phyloP scores from a whole-genome alignment of 108 stramenopile species.

The Bacterosira constricta region DNA sequence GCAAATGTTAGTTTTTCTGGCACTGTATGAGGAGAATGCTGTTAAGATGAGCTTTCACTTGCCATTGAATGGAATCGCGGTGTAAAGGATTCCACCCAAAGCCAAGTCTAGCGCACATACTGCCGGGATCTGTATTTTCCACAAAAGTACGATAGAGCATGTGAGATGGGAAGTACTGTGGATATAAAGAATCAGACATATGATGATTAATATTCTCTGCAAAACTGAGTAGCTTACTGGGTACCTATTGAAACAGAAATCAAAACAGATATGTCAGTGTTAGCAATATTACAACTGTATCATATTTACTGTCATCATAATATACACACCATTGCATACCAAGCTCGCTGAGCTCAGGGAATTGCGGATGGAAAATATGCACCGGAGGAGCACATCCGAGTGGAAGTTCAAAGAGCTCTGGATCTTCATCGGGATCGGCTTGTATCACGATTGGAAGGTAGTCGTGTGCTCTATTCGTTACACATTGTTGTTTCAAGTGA shows the following conservation, averaged over 20 bases:
- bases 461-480: background rate
- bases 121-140: conserved; percentile 16
- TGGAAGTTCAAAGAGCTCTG: conserved; percentile 25
- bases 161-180: background rate
- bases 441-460: conserved; percentile 17
- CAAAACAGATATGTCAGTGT: background rate
- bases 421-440: background rate
- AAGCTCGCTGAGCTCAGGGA: background rate
- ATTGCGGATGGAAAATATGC: conserved; percentile 18
- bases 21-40: no score
- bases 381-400: conserved; percentile 19
- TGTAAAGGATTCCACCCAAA: conserved; percentile 42
- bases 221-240: no score
- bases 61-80: conserved; percentile 44
- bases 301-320: background rate
- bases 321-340: conserved; percentile 11
- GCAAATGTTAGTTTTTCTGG: no score
- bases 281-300: no score
- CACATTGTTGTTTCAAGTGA: no score
- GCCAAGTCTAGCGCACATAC: conserved; percentile 29
- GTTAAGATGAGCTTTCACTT: no score
- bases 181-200: background rate
- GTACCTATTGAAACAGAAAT: background rate
- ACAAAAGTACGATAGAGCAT: background rate
- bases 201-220: no score